Evolutionary conservation across 2,329 filamentous ascomycete genomes (phyloP).

Genomic region (Cladorrhinum sp.): DNA sequence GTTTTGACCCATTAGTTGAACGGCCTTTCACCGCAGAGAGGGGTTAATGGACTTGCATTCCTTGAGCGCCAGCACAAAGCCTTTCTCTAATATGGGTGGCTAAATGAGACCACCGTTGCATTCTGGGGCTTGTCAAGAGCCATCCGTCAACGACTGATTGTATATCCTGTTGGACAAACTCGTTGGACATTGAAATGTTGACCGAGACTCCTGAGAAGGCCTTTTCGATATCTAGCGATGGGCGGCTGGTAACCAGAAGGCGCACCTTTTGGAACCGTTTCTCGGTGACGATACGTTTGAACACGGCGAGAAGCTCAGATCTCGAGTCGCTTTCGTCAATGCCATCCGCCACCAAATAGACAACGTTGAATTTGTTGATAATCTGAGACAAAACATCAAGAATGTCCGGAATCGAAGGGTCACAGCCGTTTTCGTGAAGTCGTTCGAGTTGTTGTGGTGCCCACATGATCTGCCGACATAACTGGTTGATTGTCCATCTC

Average conservation of each 20-base stretch:
- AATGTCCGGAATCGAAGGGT: background rate
- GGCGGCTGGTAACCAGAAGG: background rate
- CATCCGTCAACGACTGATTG: background rate
- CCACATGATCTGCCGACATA: background rate
- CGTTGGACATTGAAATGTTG: background rate
- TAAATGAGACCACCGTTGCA: background rate
- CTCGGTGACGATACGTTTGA: background rate
- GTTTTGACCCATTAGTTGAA: background rate
- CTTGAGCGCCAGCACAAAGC: background rate
- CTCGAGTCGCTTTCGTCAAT: background rate
- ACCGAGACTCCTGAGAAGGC: background rate
- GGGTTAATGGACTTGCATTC: background rate
- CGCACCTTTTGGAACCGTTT: background rate
- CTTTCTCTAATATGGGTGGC: background rate
- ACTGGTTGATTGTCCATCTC: background rate
- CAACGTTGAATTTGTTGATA: background rate
- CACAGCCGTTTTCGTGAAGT: background rate
- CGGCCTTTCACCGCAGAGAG: background rate
- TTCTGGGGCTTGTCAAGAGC: background rate
- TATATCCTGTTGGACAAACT: background rate
- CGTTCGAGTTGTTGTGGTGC: background rate
- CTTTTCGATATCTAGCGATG: background rate
- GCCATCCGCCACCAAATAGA: background rate
- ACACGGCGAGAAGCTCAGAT: background rate
- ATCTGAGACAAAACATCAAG: background rate